These are phyloP conservation scores for Saprolegnia diclina DNA, from an alignment of 352 stramenopile species.

Conservation along the genomic window DNA sequence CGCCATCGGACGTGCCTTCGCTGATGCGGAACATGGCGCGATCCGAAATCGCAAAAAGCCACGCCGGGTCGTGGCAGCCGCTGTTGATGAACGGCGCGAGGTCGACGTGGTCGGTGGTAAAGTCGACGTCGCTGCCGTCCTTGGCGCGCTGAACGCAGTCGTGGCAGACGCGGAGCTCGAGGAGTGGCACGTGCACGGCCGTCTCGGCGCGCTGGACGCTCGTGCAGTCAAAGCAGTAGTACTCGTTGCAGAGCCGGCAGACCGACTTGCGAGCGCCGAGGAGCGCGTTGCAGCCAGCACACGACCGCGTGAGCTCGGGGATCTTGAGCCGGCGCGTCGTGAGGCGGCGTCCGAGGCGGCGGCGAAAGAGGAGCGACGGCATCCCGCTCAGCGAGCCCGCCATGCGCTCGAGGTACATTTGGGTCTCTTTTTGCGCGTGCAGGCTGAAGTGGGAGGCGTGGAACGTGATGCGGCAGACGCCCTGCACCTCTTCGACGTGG, in stretches of 20 bases:
- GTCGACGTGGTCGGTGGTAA: not conserved
- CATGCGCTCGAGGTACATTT: slow-evolving; percentile 12
- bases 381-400: slow-evolving; percentile 19
- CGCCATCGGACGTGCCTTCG: slow-evolving; percentile 20
- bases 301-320: not conserved
- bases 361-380: not conserved
- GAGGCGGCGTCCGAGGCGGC: slow-evolving; percentile 14
- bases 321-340: not conserved
- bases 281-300: slow-evolving; percentile 4
- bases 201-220: slow-evolving; percentile 18
- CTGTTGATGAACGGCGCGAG: slow-evolving; percentile 12
- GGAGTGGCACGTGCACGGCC: not conserved
- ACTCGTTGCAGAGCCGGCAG: slow-evolving; percentile 16
- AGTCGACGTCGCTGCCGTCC: not conserved
- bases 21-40: slow-evolving; percentile 27
- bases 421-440: slow-evolving; percentile 1
- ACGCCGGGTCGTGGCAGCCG: not conserved
- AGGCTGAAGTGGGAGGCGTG: slow-evolving; percentile 5
- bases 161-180: slow-evolving; percentile 23
- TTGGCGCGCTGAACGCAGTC: slow-evolving; percentile 7
- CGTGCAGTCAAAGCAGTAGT: slow-evolving; percentile 17
- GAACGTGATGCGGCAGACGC: slow-evolving; percentile 22
- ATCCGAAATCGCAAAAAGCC: slow-evolving; percentile 6
- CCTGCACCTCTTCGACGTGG: slow-evolving; percentile 21
- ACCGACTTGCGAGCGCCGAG: not conserved